phyloP scores from a whole-genome alignment of 2,329 filamentous ascomycete genomes.

The Dothidotthia symphoricarpi region DNA sequence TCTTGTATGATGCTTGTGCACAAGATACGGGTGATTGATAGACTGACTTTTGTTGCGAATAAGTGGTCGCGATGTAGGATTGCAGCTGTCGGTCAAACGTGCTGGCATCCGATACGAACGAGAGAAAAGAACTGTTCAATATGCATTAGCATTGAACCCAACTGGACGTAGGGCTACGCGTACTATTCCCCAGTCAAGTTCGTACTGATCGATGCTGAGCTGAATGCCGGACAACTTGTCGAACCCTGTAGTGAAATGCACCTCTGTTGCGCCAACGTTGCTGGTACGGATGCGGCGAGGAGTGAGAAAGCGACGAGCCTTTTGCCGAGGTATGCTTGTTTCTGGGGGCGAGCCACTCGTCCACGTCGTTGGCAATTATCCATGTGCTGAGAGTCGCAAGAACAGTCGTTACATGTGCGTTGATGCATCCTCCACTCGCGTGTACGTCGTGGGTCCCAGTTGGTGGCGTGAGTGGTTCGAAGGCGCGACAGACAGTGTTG shows the following conservation, averaged over 20 bases:
- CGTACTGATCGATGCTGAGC: constrained; percentile 68
- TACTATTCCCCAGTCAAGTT: constrained; percentile 65
- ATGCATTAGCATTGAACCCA: constrained; percentile 10
- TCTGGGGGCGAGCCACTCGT: constrained; percentile 19
- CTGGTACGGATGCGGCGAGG: constrained; percentile 32
- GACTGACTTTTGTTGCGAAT: constrained; percentile 73
- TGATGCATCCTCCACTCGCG: constrained; percentile 19
- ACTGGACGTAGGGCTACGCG: constrained; percentile 27
- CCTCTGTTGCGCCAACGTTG: constrained; percentile 41
- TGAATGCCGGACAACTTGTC: constrained; percentile 69
- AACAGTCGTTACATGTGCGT: constrained; percentile 12
- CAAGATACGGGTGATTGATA: constrained; percentile 7
- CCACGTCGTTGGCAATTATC: constrained; percentile 11
- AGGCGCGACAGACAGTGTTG: constrained; percentile 15
- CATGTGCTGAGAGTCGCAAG: constrained; percentile 6
- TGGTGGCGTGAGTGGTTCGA: constrained; percentile 10
- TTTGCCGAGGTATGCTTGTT: constrained; percentile 18
- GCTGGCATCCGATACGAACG: constrained; percentile 70
- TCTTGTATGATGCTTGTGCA: not conserved
- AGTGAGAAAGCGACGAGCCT: constrained; percentile 22
- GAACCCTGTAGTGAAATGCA: constrained; percentile 71
- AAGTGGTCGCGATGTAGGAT: constrained; percentile 70
- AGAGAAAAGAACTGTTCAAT: constrained; percentile 71
- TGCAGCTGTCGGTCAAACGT: constrained; percentile 76
- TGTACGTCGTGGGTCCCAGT: constrained; percentile 9